These are phyloP conservation scores for Colletotrichum tanaceti DNA, from an alignment of 2,329 filamentous ascomycete species.

Conservation along the genomic window DNA sequence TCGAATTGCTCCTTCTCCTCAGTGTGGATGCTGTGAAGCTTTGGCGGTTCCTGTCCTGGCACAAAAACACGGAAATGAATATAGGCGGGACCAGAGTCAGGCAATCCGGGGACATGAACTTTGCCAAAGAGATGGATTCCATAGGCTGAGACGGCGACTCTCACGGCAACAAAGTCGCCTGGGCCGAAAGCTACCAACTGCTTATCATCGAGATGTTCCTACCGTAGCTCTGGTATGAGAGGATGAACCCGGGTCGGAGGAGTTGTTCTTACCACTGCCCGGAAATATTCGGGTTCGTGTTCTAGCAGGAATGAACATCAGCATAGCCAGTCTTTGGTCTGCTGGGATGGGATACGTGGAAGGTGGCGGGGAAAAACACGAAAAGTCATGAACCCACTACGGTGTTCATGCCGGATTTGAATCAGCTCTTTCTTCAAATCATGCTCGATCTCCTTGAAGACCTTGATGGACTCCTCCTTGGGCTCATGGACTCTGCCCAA, in stretches of 20 bases:
- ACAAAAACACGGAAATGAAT: constrained; percentile 61
- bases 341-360: neutral
- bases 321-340: constrained; percentile 7
- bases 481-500: constrained; percentile 61
- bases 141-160: constrained; percentile 59
- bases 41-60: constrained; percentile 50
- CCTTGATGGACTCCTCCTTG: constrained; percentile 62
- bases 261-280: constrained; percentile 54
- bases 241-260: neutral
- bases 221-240: constrained; percentile 20
- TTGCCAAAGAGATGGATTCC: constrained; percentile 63
- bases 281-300: constrained; percentile 67
- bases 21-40: constrained; percentile 61
- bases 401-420: constrained; percentile 59
- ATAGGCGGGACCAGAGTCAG: constrained; percentile 53
- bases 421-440: constrained; percentile 65
- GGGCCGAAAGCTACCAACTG: constrained; percentile 52
- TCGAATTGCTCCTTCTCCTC: constrained; percentile 57
- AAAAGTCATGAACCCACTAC: constrained; percentile 50
- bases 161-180: constrained; percentile 57
- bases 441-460: constrained; percentile 60
- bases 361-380: neutral
- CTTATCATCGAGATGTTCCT: constrained; percentile 51
- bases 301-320: constrained; percentile 48
- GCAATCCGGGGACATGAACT: constrained; percentile 57